Percentiles rank a stretch among this genome's conserved stretches.
Conservation (phyloP, 768 basidiomycete genomes). For the Cubamyces lactineus region DNA sequence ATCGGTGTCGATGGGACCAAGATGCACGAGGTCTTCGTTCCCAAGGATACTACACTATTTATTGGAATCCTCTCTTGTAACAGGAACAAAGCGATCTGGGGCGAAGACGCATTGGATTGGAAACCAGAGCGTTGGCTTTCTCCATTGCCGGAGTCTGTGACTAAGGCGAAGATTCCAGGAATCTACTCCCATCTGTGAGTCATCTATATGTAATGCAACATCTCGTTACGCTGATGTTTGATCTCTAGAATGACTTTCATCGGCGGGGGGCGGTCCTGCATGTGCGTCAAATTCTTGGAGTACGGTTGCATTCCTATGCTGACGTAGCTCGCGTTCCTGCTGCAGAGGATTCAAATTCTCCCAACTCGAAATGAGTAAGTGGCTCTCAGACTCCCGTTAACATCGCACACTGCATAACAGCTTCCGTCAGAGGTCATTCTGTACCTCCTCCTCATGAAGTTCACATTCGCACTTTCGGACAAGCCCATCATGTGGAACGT, state of each 20-base stretch:
- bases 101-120: constrained; percentile 30
- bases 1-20: constrained; percentile 12
- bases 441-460: constrained; percentile 8
- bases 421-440: constrained; percentile 18
- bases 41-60: constrained; percentile 23
- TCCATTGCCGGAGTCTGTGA: constrained; percentile 14
- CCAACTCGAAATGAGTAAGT: constrained; percentile 48
- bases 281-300: constrained; percentile 4
- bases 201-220: too few species aligned
- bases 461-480: constrained; percentile 16
- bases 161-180: constrained; percentile 15
- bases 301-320: background rate
- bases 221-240: too few species aligned
- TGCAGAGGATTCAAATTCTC: constrained; percentile 48
- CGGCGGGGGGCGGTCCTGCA: constrained; percentile 15
- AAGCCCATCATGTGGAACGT: constrained; percentile 21
- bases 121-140: constrained; percentile 28
- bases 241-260: constrained; percentile 18
- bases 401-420: background rate
- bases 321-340: background rate
- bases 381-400: too few species aligned
- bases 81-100: constrained; percentile 27
- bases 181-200: constrained; percentile 19
- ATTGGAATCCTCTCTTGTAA: constrained; percentile 29
- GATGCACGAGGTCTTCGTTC: constrained; percentile 17